A percentile compares a stretch with the other conserved stretches of the same genome.
Conservation (phyloP, 176 grass and related monocot species). For the Guadua angustifolia region DNA sequence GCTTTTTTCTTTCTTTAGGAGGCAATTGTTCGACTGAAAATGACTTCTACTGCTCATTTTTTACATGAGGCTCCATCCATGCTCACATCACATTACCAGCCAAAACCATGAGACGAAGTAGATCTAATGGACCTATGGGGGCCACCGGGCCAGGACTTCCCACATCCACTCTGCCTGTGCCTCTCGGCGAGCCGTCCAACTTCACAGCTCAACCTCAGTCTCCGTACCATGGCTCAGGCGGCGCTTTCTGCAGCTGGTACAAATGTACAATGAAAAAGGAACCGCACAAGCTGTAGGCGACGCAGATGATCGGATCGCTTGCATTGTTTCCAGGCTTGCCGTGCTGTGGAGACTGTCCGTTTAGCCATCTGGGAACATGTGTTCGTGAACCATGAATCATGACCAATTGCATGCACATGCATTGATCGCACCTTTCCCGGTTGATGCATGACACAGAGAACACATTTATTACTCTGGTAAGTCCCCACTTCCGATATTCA, state of each 20-base stretch:
- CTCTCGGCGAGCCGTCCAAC: conserved; percentile 12
- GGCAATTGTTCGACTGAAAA: neutral
- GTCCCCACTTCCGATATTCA: neutral
- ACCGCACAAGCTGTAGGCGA: too few relatives aligned
- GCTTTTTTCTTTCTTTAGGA: neutral
- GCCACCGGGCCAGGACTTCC: neutral
- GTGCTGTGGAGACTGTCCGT: neutral
- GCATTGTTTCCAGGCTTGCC: neutral
- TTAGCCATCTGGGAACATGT: neutral
- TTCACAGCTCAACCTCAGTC: neutral
- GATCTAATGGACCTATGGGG: too few relatives aligned
- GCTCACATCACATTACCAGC: neutral
- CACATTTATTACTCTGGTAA: too few relatives aligned
- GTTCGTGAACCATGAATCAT: neutral
- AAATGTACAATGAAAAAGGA: neutral
- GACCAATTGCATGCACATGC: neutral
- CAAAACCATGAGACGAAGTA: neutral
- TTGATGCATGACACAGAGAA: too few relatives aligned
- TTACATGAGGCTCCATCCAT: neutral
- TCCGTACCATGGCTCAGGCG: neutral
- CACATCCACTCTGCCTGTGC: neutral
- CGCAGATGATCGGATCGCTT: neutral
- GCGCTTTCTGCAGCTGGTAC: neutral
- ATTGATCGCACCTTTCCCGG: too few relatives aligned
- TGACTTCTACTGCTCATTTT: neutral